phyloP scores from a whole-genome alignment of 169 alveolate genomes.

The Eimeria nieschulzi region DNA sequence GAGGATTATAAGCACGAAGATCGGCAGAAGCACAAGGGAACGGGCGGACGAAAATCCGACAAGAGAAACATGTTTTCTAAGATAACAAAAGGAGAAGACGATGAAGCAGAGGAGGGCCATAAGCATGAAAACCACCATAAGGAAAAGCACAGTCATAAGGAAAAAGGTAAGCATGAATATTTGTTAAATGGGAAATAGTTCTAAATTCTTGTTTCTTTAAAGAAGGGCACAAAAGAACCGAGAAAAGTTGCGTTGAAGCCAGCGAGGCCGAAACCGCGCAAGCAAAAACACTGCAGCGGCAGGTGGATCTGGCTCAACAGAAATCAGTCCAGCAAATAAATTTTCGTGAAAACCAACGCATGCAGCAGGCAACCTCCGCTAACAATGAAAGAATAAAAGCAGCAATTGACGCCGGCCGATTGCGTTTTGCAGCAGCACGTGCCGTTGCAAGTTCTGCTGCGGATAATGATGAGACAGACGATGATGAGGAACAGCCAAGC shows the following conservation, averaged over 20 bases:
- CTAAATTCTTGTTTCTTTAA: not conserved
- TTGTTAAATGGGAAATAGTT: not conserved
- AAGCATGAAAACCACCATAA: not conserved
- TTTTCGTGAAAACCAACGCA: not conserved
- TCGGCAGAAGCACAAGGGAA: not conserved
- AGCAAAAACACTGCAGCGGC: constrained; percentile 27
- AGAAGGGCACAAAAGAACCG: not conserved
- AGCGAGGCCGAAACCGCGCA: constrained; percentile 7
- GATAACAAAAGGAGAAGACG: not conserved
- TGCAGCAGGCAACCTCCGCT: not conserved
- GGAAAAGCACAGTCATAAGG: not conserved
- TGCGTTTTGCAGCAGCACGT: constrained; percentile 17
- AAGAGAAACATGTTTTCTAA: not conserved
- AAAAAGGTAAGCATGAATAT: not conserved
- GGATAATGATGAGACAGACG: not conserved
- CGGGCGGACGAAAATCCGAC: not conserved
- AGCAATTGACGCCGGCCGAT: constrained; percentile 15
- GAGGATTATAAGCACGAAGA: not conserved
- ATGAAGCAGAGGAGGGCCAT: not conserved
- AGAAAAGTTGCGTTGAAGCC: constrained; percentile 14
- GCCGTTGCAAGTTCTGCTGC: not conserved
- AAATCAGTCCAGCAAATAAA: not conserved
- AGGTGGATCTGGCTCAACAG: not conserved
- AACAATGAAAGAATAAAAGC: not conserved
- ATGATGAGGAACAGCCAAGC: not conserved